Conservation (phyloP, 495 filamentous ascomycete genomes). For the Penicillium pulvis region DNA sequence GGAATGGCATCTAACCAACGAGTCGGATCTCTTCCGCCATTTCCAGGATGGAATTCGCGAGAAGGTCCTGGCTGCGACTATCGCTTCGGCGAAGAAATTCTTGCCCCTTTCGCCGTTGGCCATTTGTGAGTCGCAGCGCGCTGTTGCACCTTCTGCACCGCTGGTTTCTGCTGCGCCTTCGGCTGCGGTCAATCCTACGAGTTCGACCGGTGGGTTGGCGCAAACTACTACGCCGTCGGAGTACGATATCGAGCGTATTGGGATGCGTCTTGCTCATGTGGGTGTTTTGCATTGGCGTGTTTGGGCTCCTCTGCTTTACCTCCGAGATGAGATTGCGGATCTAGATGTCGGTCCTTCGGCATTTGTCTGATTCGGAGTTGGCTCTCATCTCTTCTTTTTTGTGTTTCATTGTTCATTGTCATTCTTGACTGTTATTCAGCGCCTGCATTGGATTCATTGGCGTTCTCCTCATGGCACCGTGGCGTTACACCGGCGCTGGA, state of each 20-base stretch:
- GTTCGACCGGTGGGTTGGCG: conserved; percentile 11
- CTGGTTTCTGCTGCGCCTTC: conserved; percentile 3
- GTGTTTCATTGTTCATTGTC: conserved; percentile 4
- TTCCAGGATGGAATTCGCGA: conserved; percentile 38
- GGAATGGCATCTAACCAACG: conserved; percentile 41
- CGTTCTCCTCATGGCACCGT: conserved; percentile 5
- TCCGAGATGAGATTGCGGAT: conserved; percentile 39
- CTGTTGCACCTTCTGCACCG: conserved; percentile 16
- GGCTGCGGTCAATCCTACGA: conserved; percentile 3
- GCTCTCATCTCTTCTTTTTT: conserved; percentile 5
- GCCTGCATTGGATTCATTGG: conserved; percentile 12
- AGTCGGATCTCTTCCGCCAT: conserved; percentile 38
- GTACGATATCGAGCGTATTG: conserved; percentile 64
- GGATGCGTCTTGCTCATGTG: conserved; percentile 75
- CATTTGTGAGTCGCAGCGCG: conserved; percentile 50
- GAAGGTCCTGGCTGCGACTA: conserved; percentile 39
- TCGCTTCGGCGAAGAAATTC: conserved; percentile 37
- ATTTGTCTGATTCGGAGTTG: conserved; percentile 15
- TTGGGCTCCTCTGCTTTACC: conserved; percentile 74
- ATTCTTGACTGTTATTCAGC: conserved; percentile 39
- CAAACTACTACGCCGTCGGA: conserved; percentile 31
- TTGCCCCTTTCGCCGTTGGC: conserved; percentile 46
- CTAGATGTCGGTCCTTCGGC: background rate
- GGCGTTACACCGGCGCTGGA: conserved; percentile 4
- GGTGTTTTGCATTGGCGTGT: conserved; percentile 83